Base-by-base conservation (phyloP, 495 filamentous ascomycete genomes). In the Penicillium robsamsonii region DNA sequence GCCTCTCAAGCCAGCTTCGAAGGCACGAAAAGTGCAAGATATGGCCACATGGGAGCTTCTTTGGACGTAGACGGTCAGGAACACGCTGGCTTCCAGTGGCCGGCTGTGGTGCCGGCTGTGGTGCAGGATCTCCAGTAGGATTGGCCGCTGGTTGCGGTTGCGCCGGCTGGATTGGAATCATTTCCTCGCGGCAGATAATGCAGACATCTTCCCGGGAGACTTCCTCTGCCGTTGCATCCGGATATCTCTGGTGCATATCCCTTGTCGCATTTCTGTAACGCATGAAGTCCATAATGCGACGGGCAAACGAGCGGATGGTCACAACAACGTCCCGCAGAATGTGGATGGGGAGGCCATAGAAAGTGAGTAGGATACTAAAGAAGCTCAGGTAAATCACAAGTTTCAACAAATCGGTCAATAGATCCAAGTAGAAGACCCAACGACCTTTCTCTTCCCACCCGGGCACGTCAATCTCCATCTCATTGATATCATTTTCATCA, bases 361-460 rank as follows among this genome's bases (percentile, higher is more conserved):
- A 97, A 48, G 85, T 88, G 61, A 96, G 84, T 25, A 97, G 85
- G 53, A 97, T 92, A 51, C 83, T 83, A 73, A 98, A 98, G 80
- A 97, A 98, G 5, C 87, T 83, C 25, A 90, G 74, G 68, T 97
- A 98, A 11, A 96, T 86, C 20, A 86, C 71, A 8, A 97, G 84
- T 72, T 97, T 97, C 54, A 94, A 75, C 59, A 97, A 90, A 68
- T 98, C 94, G 47, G 92, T 93, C 38, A 88, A 63, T 10, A 98
- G 77, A 65, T 98, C 94, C 47, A 97, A 79, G 55, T 87, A 90
- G 67, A 98, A 88, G 25, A 96, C 78, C 87, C 90, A 97, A 50
- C 91, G 87, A 18, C 94, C 90, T 71, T 97, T 98, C 52, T 92
- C 87, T 68, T 97, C 94, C 94, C 94, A 98, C 17, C 94, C 94